A percentile compares a stretch with the other conserved stretches of the same genome.
These are phyloP conservation scores for Spergularia azorica DNA, from an alignment of 179 eudicot genomes.

Conservation along the genomic window DNA sequence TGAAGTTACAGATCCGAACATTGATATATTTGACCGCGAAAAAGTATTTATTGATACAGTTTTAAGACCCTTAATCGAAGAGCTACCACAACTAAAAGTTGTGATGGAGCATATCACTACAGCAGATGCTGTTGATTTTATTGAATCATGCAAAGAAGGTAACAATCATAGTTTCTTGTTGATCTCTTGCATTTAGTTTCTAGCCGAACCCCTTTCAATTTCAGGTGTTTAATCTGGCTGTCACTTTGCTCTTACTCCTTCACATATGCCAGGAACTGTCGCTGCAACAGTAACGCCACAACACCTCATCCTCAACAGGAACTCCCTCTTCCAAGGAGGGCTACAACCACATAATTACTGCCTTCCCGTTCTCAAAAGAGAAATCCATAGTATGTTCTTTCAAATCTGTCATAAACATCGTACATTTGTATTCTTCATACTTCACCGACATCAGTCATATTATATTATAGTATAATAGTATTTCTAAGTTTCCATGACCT, in stretches of 20 bases:
- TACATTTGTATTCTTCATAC: neutral
- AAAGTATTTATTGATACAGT: slow-evolving; percentile 77
- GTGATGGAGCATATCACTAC: slow-evolving; percentile 99
- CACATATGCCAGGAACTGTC: slow-evolving; percentile 51
- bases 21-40: slow-evolving; percentile 95
- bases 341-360: slow-evolving; percentile 91
- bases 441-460: too few species aligned
- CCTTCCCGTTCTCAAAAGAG: slow-evolving; percentile 96
- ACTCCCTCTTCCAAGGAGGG: slow-evolving; percentile 92
- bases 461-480: too few species aligned
- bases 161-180: slow-evolving; percentile 7
- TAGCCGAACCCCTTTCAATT: neutral
- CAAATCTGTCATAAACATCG: neutral
- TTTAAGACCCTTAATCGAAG: slow-evolving; percentile 68
- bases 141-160: slow-evolving; percentile 82
- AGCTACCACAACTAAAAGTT: slow-evolving; percentile 79
- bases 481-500: too few species aligned
- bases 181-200: neutral
- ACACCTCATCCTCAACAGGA: slow-evolving; percentile 85
- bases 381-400: slow-evolving; percentile 66
- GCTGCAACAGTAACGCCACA: slow-evolving; percentile 98
- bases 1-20: slow-evolving; percentile 83
- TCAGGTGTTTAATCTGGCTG: slow-evolving; percentile 4
- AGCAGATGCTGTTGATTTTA: slow-evolving; percentile 78
- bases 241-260: neutral